phyloP scores from a whole-genome alignment of 1,284 basidiomycete genomes.

The Puccinia hordei region DNA sequence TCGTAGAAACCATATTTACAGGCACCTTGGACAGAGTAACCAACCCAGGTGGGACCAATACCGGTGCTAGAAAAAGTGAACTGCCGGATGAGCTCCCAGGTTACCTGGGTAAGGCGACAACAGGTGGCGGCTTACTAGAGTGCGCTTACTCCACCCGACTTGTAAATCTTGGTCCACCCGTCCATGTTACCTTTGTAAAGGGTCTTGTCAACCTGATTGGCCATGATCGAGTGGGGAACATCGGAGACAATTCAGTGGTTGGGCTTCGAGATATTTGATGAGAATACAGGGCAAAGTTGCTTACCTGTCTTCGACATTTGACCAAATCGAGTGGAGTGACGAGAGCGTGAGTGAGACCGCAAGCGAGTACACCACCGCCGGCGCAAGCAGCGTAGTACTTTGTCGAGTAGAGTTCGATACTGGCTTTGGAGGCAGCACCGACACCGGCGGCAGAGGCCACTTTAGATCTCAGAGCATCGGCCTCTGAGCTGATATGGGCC shows the following conservation, averaged over 20 bases:
- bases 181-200: conserved; percentile 58
- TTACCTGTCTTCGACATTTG: conserved; percentile 58
- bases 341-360: conserved; percentile 58
- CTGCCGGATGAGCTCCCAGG: neutral
- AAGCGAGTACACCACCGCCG: conserved; percentile 57
- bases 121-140: conserved; percentile 54
- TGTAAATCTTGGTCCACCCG: conserved; percentile 58
- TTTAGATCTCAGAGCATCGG: conserved; percentile 50
- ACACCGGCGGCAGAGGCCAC: conserved; percentile 51
- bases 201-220: conserved; percentile 58
- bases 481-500: conserved; percentile 53
- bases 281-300: neutral
- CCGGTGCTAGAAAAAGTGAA: conserved; percentile 55
- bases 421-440: conserved; percentile 53
- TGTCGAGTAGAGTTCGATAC: conserved; percentile 58
- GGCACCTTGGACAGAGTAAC: conserved; percentile 59
- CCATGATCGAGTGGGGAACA: neutral
- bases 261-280: neutral
- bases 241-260: neutral
- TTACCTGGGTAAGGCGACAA: neutral
- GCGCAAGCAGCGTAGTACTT: conserved; percentile 58
- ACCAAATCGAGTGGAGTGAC: conserved; percentile 59
- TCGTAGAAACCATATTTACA: conserved; percentile 59
- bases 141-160: conserved; percentile 56
- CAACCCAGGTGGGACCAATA: conserved; percentile 57